phyloP scores from a whole-genome alignment of 1,284 basidiomycete genomes.

The Apiotrichum siamense region DNA sequence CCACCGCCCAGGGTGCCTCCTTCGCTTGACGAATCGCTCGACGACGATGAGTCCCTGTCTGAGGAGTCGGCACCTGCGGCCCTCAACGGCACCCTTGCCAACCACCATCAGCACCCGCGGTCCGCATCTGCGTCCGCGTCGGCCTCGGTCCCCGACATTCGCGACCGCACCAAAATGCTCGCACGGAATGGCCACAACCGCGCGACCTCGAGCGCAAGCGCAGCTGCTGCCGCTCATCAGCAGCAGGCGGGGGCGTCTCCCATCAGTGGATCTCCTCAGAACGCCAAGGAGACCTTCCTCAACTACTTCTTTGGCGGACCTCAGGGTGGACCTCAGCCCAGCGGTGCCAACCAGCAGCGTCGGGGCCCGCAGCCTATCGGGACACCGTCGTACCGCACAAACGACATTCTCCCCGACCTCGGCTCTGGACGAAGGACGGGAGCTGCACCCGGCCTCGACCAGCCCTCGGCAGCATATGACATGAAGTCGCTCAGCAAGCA shows the following conservation, averaged over 20 bases:
- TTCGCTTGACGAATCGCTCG: constrained; percentile 26
- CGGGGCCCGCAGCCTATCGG: background rate
- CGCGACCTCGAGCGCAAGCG: constrained; percentile 5
- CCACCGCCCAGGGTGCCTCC: constrained; percentile 21
- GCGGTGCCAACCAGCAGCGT: background rate
- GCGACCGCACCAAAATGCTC: constrained; percentile 23
- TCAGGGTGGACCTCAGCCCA: constrained; percentile 17
- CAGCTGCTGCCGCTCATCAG: constrained; percentile 20
- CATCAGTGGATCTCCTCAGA: constrained; percentile 40
- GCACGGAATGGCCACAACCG: constrained; percentile 19
- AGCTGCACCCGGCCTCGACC: constrained; percentile 58
- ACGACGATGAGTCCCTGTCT: constrained; percentile 36
- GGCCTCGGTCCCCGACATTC: constrained; percentile 68
- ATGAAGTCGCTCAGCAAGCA: constrained; percentile 99
- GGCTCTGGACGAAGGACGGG: constrained; percentile 32
- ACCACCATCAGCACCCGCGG: constrained; percentile 61
- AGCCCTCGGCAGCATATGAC: constrained; percentile 81
- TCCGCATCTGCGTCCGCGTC: constrained; percentile 59
- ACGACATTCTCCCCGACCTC: constrained; percentile 44
- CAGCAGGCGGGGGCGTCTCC: constrained; percentile 16
- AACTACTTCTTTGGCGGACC: constrained; percentile 90
- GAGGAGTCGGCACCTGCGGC: constrained; percentile 43
- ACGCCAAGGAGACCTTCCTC: constrained; percentile 79
- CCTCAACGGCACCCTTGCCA: constrained; percentile 53
- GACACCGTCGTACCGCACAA: background rate